These are phyloP conservation scores for Kregervanrija pseudodelftensis DNA, from an alignment of 805 yeast species.

Conservation along the genomic window DNA sequence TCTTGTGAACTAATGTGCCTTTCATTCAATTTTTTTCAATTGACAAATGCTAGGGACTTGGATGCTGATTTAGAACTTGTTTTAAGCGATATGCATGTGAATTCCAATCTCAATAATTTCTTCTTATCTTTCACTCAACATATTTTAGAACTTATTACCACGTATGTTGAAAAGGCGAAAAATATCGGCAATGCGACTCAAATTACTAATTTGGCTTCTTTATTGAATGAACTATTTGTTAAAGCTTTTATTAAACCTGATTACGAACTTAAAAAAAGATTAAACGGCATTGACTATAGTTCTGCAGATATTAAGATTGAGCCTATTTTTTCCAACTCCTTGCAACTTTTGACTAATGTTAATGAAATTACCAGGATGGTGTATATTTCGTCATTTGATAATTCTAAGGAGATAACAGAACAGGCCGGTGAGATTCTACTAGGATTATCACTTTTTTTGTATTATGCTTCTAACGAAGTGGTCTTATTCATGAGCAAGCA, in stretches of 20 bases:
- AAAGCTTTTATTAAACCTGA: slow-evolving; percentile 7
- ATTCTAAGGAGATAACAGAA: not conserved
- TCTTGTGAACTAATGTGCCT: slow-evolving; percentile 15
- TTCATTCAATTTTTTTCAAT: slow-evolving; percentile 10
- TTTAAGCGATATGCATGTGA: not conserved
- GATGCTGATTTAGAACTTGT: not conserved
- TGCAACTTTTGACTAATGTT: slow-evolving; percentile 12
- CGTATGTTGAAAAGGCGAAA: not conserved
- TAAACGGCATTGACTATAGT: slow-evolving; percentile 4
- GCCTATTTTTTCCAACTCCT: slow-evolving; percentile 15
- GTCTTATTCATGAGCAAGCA: slow-evolving; percentile 1
- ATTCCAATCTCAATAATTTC: not conserved
- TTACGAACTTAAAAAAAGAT: slow-evolving; percentile 3
- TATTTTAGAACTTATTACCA: slow-evolving; percentile 4
- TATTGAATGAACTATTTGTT: slow-evolving; percentile 5
- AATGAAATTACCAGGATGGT: slow-evolving; percentile 14
- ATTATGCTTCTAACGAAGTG: slow-evolving; percentile 16
- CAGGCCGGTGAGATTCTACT: slow-evolving; percentile 12
- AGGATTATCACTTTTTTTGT: slow-evolving; percentile 19
- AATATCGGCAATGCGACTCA: slow-evolving; percentile 2
- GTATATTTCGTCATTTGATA: slow-evolving; percentile 1
- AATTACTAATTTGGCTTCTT: slow-evolving; percentile 3
- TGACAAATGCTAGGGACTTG: not conserved
- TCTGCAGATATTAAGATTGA: not conserved
- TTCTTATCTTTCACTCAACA: slow-evolving; percentile 1